Evolutionary conservation across 2,329 filamentous ascomycete species (phyloP).

Genomic region (Diaporthe ampelina): DNA sequence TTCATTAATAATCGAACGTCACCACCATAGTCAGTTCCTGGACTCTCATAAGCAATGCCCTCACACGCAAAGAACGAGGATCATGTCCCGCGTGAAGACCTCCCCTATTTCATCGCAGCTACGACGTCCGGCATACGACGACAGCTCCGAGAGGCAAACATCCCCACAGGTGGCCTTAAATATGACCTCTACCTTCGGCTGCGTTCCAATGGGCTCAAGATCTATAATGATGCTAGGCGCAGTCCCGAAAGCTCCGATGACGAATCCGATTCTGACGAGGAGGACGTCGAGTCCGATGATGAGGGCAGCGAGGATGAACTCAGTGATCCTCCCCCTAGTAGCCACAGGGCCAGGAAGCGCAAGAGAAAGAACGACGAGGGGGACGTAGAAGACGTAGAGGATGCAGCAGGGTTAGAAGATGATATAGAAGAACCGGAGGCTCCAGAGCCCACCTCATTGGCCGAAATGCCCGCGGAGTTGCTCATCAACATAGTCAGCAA

Average conservation of each 20-base stretch:
- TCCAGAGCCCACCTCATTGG: neutral
- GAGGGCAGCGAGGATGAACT: neutral
- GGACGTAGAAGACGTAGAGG: too few species aligned
- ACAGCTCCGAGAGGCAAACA: slow-evolving; percentile 6
- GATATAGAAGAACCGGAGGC: neutral
- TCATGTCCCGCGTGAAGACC: neutral
- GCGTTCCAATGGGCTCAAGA: neutral
- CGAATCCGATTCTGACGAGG: neutral
- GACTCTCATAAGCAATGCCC: neutral
- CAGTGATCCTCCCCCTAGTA: neutral
- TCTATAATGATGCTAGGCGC: neutral
- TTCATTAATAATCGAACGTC: neutral
- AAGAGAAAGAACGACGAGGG: neutral
- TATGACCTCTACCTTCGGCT: slow-evolving; percentile 15
- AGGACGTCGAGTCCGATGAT: neutral
- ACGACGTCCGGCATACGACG: neutral
- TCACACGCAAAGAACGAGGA: neutral
- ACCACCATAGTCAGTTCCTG: neutral
- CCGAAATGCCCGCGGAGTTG: slow-evolving; percentile 1
- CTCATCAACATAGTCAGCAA: neutral
- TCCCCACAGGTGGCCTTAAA: neutral
- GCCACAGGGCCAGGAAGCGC: neutral
- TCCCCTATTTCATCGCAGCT: neutral
- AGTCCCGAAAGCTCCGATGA: neutral
- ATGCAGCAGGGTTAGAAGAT: neutral